Base-by-base conservation (phyloP, 805 yeast species). In the Spathaspora arborariae region DNA sequence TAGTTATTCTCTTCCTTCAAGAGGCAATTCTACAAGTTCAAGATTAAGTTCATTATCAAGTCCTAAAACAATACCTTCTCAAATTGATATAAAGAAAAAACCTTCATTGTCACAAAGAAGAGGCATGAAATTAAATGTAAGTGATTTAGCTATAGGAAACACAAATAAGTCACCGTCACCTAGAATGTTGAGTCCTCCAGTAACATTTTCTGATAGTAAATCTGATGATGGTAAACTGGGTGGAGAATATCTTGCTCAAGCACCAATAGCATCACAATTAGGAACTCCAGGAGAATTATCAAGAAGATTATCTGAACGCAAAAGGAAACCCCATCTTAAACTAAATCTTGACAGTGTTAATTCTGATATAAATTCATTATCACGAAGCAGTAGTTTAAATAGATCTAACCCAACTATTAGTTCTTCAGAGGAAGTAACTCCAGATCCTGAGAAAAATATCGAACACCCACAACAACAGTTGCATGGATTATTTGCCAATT, bases 401-500 rank as follows among this genome's bases (percentile, higher is more conserved):
- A 36, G 41, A 42, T 30, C 35, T 7, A 21, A 20, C 20, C 24
- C 39, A 15, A 37, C 15, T 9, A 19, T 24, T 7, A 34, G 44
- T 16, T 35, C 43, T 2, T 42, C 46, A 2, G 46, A 45, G 11
- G 36, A 20, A 15, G 13, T 11, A 2, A 37, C 44, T 5, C 47
- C 50, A 4, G 47, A 47, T 8, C 18, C 41, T 13, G 21, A 42
- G 10, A 39, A 10, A 7, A 35, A 39, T 26, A 16, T 7, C 48
- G 41, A 15, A 55, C 58, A 11, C 54, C 52, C 45, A 41, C 60
- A 58, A 46, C 67, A 66, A 2, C 68, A 69, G 49, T 63, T 79
- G 10, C 74, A 72, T 42, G 90, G 90, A 11, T 64, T 85, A 44
- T 91, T 94, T 69, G 85, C 91, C 9, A 82, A 84, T 60, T 94